Percentiles rank a stretch among this genome's conserved stretches.
These are phyloP conservation scores for Physcomitrellopsis africana DNA, from an alignment of 225 moss, liverwort and hornwort species.

Conservation along the genomic window DNA sequence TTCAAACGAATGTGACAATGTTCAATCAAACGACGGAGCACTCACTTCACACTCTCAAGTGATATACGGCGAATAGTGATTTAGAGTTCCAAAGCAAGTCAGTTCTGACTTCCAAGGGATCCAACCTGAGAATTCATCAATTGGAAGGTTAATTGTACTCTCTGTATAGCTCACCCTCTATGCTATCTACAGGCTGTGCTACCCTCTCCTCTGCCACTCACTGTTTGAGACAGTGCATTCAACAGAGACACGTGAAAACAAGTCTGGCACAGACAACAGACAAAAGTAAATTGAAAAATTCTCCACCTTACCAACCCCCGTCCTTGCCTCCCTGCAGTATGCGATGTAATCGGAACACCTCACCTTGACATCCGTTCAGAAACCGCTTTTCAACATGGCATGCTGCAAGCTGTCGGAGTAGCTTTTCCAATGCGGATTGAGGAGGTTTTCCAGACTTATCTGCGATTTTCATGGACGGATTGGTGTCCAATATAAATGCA, in stretches of 20 bases:
- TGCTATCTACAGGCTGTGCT: conserved; percentile 50
- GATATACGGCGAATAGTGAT: conserved; percentile 35
- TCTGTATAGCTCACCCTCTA: conserved; percentile 46
- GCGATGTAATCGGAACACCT: conserved; percentile 88
- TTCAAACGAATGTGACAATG: conserved; percentile 35
- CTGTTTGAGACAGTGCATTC: conserved; percentile 20
- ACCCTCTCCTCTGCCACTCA: conserved; percentile 29
- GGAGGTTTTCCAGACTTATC: conserved; percentile 66
- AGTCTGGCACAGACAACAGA: conserved; percentile 31
- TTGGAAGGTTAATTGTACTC: conserved; percentile 38
- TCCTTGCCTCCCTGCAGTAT: conserved; percentile 92
- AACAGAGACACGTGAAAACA: conserved; percentile 28
- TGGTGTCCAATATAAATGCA: conserved; percentile 83
- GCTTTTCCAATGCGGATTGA: conserved; percentile 85
- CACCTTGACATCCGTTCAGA: conserved; percentile 91
- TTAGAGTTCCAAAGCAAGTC: conserved; percentile 41
- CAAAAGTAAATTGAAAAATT: conserved; percentile 17
- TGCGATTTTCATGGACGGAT: conserved; percentile 52
- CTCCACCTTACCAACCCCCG: conserved; percentile 72
- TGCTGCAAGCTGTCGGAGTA: conserved; percentile 88
- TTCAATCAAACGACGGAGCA: conserved; percentile 39
- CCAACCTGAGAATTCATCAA: conserved; percentile 49
- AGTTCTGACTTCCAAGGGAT: conserved; percentile 47
- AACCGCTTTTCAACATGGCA: conserved; percentile 81
- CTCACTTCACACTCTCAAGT: conserved; percentile 36